Conservation (phyloP, 768 basidiomycete species). For the Solioccasus polychromus region DNA sequence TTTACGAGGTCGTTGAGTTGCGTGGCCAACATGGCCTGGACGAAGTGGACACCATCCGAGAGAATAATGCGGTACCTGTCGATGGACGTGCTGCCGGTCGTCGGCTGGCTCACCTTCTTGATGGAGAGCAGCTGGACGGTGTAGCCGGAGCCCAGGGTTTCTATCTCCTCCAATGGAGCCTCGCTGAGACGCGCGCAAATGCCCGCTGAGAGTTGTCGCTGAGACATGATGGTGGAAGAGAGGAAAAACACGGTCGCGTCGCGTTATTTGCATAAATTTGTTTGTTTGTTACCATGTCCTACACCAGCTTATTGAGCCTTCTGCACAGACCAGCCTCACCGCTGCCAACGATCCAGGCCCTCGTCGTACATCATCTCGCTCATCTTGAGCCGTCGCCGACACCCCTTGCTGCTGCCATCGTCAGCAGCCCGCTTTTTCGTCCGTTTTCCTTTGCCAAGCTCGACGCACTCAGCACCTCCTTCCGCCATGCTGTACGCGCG, state of each 20-base stretch:
- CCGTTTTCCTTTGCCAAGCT: conserved; percentile 30
- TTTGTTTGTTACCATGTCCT: conserved; percentile 18
- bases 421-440: conserved; percentile 29
- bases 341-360: conserved; percentile 22
- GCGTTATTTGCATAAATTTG: conserved; percentile 17
- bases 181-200: conserved; percentile 50
- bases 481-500: conserved; percentile 32
- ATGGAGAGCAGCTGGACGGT: conserved; percentile 80
- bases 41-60: conserved; percentile 83
- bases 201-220: conserved; percentile 55
- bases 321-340: conserved; percentile 24
- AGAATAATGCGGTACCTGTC: conserved; percentile 81
- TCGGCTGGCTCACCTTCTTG: conserved; percentile 60
- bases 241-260: conserved; percentile 8
- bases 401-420: conserved; percentile 31
- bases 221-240: conserved; percentile 34
- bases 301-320: conserved; percentile 24
- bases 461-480: conserved; percentile 24
- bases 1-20: conserved; percentile 78
- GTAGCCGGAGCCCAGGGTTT: conserved; percentile 34
- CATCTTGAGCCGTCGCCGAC: conserved; percentile 28
- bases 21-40: conserved; percentile 94
- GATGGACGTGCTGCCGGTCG: conserved; percentile 29
- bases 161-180: conserved; percentile 32
- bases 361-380: conserved; percentile 28